Base-by-base conservation (phyloP, 495 filamentous ascomycete genomes). In the Staphylotrichum tortipilum region DNA sequence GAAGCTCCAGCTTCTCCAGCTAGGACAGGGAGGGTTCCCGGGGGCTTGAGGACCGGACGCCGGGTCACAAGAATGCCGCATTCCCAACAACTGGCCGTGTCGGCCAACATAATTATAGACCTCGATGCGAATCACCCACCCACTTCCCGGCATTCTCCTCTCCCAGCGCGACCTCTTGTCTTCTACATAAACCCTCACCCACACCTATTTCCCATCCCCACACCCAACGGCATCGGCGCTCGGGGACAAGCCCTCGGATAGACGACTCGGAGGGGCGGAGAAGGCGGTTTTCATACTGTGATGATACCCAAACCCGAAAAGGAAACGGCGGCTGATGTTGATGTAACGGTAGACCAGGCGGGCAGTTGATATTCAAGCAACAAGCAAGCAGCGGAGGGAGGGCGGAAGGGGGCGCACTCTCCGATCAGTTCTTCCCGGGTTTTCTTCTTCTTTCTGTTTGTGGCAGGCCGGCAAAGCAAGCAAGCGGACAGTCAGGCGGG, bases 1-100 rank as follows among this genome's bases (percentile, higher is more conserved):
- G 53, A 68, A 66, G 47, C 42, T 65, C 49, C 23, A 45, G 49
- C 8, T 46, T 37, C 29, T 33, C 19, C 19, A 37, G 41, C 49
- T 49, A 29, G 52, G 10, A 9, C 15, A 18, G 22, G 42, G 30
- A 0, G 53, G 46, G 44, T 31, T 46, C 7, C 9, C 43, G 21
- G 49, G 30, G 17, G 12, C 43, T 18, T 33, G 31, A 34, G 17
- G n/a, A n/a, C n/a, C n/a, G n/a, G n/a, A n/a, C n/a, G n/a, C n/a
- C n/a, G n/a, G n/a, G n/a, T n/a, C n/a, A n/a, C n/a, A n/a, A n/a
- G n/a, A n/a, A n/a, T n/a, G n/a, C n/a, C n/a, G n/a, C n/a, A n/a
- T n/a, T n/a, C 46, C 7, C 21, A 7, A 10, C 26, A 10, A 10
- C 26, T 28, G 26, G 26, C 26, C 26, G 26, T 28, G 28, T 3